A percentile compares a stretch with the other conserved stretches of the same genome.
phyloP scores from a whole-genome alignment of 78 protist genomes.

The Monosiga brevicollis region DNA sequence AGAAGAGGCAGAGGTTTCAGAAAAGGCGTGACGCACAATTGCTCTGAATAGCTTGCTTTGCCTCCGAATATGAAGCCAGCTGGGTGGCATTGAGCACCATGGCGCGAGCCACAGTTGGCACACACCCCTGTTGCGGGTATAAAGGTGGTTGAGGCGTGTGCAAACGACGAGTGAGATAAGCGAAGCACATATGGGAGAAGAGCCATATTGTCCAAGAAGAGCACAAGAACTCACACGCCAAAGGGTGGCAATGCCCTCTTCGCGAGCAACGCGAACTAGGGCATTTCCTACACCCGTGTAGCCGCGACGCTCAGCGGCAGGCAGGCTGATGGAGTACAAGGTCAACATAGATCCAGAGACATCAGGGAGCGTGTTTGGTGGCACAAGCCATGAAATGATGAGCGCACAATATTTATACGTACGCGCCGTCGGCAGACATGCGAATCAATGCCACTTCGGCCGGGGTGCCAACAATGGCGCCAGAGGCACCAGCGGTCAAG shows the following conservation, averaged over 20 bases:
- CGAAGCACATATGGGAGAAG: too few relatives aligned
- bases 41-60: neutral
- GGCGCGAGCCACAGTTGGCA: constrained; percentile 3
- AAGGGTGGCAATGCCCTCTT: constrained; percentile 44
- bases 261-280: constrained; percentile 44
- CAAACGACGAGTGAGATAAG: too few relatives aligned
- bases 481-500: constrained; percentile 21
- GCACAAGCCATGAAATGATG: too few relatives aligned
- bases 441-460: constrained; percentile 38
- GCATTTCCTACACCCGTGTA: constrained; percentile 57
- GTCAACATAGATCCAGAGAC: too few relatives aligned
- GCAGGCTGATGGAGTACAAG: neutral
- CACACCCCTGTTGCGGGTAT: too few relatives aligned
- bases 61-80: constrained; percentile 6
- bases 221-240: too few relatives aligned
- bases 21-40: neutral
- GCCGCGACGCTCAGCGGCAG: constrained; percentile 45
- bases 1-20: neutral
- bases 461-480: constrained; percentile 29
- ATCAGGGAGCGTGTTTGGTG: too few relatives aligned
- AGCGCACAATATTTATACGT: too few relatives aligned
- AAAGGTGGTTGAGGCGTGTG: too few relatives aligned
- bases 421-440: constrained; percentile 33
- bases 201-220: too few relatives aligned
- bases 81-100: neutral